A percentile compares a stretch with the other conserved stretches of the same genome.
Conservation (phyloP, 768 basidiomycete species). For the Lactarius akahatsu region DNA sequence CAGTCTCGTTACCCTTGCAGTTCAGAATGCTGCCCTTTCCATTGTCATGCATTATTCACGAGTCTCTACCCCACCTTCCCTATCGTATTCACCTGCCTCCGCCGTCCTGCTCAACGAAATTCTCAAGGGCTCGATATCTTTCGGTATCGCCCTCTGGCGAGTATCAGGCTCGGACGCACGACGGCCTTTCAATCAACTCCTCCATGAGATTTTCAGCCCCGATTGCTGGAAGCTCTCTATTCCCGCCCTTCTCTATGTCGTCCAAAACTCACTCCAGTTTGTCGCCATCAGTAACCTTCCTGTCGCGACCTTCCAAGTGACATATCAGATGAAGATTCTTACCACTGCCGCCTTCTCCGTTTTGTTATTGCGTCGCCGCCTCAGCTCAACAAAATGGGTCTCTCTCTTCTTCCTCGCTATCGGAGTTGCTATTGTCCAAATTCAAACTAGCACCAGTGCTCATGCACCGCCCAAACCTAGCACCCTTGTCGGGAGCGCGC, state of each 20-base stretch:
- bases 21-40: conserved; percentile 93
- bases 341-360: conserved; percentile 95
- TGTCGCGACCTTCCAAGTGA: conserved; percentile 96
- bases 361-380: conserved; percentile 69
- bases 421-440: conserved; percentile 93
- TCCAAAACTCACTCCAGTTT: conserved; percentile 98
- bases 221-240: conserved; percentile 99
- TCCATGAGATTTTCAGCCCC: conserved; percentile 74
- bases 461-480: conserved; percentile 34
- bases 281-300: conserved; percentile 94
- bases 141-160: conserved; percentile 65
- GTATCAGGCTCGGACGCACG: conserved; percentile 40
- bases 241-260: conserved; percentile 90
- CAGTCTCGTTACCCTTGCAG: conserved; percentile 81
- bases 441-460: conserved; percentile 59
- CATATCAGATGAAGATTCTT: conserved; percentile 98
- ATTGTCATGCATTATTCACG: conserved; percentile 99
- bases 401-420: conserved; percentile 84
- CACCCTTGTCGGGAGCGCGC: conserved; percentile 62
- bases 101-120: conserved; percentile 95
- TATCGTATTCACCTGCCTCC: conserved; percentile 88
- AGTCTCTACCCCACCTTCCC: conserved; percentile 71
- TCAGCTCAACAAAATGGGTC: conserved; percentile 79
- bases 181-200: conserved; percentile 50
- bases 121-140: conserved; percentile 90